Evolutionary conservation across 768 basidiomycete genomes (phyloP).

Genomic region (Rhizopogon roseolus): DNA sequence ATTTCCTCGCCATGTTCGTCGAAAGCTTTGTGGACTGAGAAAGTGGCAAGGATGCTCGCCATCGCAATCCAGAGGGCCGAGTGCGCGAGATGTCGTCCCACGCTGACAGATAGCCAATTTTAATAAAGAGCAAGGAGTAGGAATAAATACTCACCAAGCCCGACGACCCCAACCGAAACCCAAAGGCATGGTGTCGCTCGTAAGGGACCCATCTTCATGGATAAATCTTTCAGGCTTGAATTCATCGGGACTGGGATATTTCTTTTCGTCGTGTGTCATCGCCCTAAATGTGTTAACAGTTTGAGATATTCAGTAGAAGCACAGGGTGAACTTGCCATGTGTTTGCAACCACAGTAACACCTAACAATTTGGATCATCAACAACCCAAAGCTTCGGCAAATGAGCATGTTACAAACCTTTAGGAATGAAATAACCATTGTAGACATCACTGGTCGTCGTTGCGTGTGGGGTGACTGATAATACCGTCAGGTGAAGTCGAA

Average conservation of each 20-base stretch:
- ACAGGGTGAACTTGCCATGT: background rate
- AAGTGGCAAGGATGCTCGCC: slow-evolving; percentile 12
- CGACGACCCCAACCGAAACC: background rate
- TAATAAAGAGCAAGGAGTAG: too few relatives aligned
- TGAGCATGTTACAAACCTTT: slow-evolving; percentile 22
- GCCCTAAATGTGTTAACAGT: slow-evolving; percentile 5
- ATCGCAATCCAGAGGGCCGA: background rate
- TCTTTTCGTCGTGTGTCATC: slow-evolving; percentile 7
- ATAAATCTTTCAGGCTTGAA: slow-evolving; percentile 31
- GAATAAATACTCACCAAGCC: background rate
- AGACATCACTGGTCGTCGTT: slow-evolving; percentile 30
- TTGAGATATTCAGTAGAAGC: background rate
- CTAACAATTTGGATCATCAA: background rate
- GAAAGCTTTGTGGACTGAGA: slow-evolving; percentile 12
- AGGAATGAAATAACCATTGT: slow-evolving; percentile 43
- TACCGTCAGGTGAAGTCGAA: background rate
- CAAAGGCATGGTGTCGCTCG: background rate
- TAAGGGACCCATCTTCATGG: slow-evolving; percentile 3
- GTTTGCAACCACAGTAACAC: background rate
- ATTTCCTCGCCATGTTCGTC: slow-evolving; percentile 4
- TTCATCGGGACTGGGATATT: slow-evolving; percentile 13
- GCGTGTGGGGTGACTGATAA: slow-evolving; percentile 15
- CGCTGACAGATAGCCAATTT: too few relatives aligned
- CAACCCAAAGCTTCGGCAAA: too few relatives aligned
- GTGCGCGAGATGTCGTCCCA: background rate